phyloP scores from a whole-genome alignment of 257 asterid species.

The Rubia yunnanensis region DNA sequence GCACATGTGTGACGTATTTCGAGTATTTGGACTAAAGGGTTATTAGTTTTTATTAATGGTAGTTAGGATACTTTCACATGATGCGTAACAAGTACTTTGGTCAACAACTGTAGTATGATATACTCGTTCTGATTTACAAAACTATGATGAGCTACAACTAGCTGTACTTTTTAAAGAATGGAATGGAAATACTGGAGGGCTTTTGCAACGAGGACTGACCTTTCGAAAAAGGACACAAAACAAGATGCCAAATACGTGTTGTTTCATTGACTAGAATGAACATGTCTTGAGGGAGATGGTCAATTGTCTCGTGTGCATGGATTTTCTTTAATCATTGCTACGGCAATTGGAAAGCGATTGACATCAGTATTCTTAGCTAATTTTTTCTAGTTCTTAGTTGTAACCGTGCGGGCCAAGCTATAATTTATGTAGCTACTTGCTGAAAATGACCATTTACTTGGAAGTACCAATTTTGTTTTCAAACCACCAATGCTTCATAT shows the following conservation, averaged over 20 bases:
- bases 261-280: neutral
- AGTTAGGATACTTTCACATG: too few species aligned
- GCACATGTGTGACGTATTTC: too few species aligned
- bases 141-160: constrained; percentile 4
- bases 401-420: neutral
- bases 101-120: neutral
- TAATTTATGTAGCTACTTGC: too few species aligned
- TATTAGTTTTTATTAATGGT: too few species aligned
- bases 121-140: neutral
- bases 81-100: too few species aligned
- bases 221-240: neutral
- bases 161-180: neutral
- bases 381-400: neutral
- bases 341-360: constrained; percentile 1
- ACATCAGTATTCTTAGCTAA: neutral
- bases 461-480: too few species aligned
- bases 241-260: neutral
- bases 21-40: too few species aligned
- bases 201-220: too few species aligned
- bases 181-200: too few species aligned
- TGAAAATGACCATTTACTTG: constrained; percentile 11
- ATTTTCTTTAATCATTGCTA: neutral
- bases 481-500: too few species aligned
- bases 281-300: neutral
- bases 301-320: constrained; percentile 1